Evolutionary conservation across 148 eudicot genomes (phyloP), one percentile per base, ranked within the genome.

Genomic region (Fallopia convolvulus): DNA sequence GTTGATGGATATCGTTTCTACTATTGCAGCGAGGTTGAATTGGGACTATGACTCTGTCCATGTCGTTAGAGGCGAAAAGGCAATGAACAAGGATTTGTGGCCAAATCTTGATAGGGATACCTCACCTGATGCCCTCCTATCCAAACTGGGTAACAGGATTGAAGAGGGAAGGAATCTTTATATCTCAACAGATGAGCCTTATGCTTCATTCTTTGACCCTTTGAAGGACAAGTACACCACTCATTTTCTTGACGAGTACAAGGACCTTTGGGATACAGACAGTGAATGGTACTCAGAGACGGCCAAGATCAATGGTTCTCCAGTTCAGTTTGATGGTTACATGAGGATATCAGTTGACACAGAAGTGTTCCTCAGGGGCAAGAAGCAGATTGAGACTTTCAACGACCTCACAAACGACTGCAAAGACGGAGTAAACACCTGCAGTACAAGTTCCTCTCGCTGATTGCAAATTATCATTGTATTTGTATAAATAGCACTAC

Each of bases 11-110:
- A 88, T 95, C 46, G 97, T 92, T 26, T 91, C 99, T 10, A 86
- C 86, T 5, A 91, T 95, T 76, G 79, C 98, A 49, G 61, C 97
- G 0, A 88, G 86, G 76, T 53, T 95, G 81, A 91, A 90, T 80
- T 95, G 94, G 99, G 98, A 95, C 84, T 95, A 90, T 40, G 98
- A 95, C 77, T 81, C 98, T n/a, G 86, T 91, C 76, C 98, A 90
- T 75, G 81, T 95, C 13, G 90, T 88, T 80, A 91, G 99, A 81
- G 97, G 98, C 9, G 97, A 93, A 83, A 91, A 91, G 77, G 97
- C 97, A 17, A 85, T 52, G 72, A 91, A 91, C 83, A 90, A 77
- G 76, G 89, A 91, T 70, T 79, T 84, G 2, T 93, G 94, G 97
- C 99, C 99, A 46, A 91, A 91, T 86, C 94, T 95, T 26, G 97